Evolutionary conservation across 257 asterid species (phyloP), one percentile per base, ranked within the genome.

Genomic region (Solanum rostratum): DNA sequence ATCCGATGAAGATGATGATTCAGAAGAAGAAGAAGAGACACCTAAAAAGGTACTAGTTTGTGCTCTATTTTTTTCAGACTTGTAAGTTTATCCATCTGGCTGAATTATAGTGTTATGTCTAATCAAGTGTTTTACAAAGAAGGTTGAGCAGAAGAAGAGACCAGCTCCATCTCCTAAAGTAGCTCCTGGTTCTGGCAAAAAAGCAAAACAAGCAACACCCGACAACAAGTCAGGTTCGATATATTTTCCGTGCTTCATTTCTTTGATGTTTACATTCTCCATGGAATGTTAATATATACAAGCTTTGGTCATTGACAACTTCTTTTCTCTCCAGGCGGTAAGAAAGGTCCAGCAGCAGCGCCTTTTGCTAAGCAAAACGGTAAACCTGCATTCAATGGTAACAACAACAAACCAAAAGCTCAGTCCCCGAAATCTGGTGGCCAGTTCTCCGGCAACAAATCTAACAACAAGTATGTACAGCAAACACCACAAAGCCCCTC

Each of bases 181-280:
- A 69, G 49, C 87, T 37, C 88, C 88, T 19, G 84, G 66, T 68
- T 66, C 88, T 15, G 81, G 87, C 62, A 94, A 94, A 91, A 94
- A 93, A 84, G 89, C 92, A 30, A 94, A 92, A 83, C 0, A 86
- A 24, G 73, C 89, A 69, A 80, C 93, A 24, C 91, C 93, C 7
- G 87, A 89, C 9, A 91, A 89, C 8, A 91, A 92, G 71, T 10
- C 90, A 87, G 97, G 97, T 92, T 65, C 3, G 68, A 46, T 46
- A 24, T 65, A 8, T 33, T 10, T 49, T 29, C 27, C 30, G 29
- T 46, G 20, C 10, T 24, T 62, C 14, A 65, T 19, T 18, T 83
- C 16, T n/a, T 55, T 33, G 2, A 7, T 20, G 45, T 18, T 18
- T 81, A 18, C 37, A 4, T 27, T 33, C 29, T 5, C 49, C 27